Evolutionary conservation across 2,329 filamentous ascomycete genomes (phyloP).

Genomic region (Tolypocladium capitatum): DNA sequence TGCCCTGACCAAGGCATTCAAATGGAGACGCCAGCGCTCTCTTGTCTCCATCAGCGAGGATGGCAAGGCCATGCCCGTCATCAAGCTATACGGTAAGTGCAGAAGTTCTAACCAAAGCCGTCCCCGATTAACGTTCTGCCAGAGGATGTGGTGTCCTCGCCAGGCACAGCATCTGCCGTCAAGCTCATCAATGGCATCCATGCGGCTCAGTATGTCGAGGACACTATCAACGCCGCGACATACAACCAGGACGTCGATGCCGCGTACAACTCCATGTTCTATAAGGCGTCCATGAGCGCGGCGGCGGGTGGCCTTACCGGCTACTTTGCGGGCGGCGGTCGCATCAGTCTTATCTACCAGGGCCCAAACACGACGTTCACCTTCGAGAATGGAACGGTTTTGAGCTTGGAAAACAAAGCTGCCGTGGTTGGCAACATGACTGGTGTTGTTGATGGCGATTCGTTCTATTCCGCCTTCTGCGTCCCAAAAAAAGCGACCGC

Average conservation of each 20-base stretch:
- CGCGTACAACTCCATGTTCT: conserved; percentile 27
- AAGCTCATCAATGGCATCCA: conserved; percentile 14
- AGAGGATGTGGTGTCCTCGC: conserved; percentile 9
- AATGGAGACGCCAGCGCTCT: conserved; percentile 10
- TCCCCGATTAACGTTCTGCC: not conserved
- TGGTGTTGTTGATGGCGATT: conserved; percentile 17
- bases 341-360: conserved; percentile 12
- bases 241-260: conserved; percentile 13
- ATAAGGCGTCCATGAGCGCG: conserved; percentile 8
- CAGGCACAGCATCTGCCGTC: conserved; percentile 9
- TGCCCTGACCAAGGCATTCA: conserved; percentile 5
- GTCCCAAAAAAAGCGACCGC: conserved; percentile 3
- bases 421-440: conserved; percentile 14
- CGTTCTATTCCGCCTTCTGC: conserved; percentile 22
- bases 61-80: conserved; percentile 7
- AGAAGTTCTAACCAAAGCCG: not conserved
- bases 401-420: conserved; percentile 17
- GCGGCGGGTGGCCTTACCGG: conserved; percentile 10
- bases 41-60: conserved; percentile 27
- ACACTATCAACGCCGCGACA: conserved; percentile 8
- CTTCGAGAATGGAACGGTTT: conserved; percentile 22
- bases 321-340: conserved; percentile 18
- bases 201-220: conserved; percentile 10
- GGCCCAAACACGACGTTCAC: conserved; percentile 21
- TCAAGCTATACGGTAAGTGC: conserved; percentile 9